A percentile compares a stretch with the other conserved stretches of the same genome.
Evolutionary conservation across 306 rosid genomes (phyloP).

Genomic region (Dalbergia cultrata): DNA sequence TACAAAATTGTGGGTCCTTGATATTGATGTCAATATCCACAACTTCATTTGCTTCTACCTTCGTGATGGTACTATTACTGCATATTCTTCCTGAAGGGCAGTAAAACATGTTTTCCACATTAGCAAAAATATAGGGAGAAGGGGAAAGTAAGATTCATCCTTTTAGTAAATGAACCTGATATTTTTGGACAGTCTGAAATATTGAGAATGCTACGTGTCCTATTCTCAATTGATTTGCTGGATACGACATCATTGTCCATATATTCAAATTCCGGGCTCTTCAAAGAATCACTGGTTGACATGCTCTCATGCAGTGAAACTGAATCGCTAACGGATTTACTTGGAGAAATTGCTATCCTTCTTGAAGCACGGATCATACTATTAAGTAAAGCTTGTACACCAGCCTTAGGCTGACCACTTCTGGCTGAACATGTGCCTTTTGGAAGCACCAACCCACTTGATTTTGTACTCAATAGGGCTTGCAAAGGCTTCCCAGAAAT

Average conservation of each 20-base stretch:
- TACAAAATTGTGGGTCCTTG: constrained; percentile 60
- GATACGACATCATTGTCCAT: constrained; percentile 46
- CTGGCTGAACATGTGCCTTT: constrained; percentile 33
- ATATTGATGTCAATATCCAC: constrained; percentile 55
- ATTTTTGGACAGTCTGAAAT: constrained; percentile 47
- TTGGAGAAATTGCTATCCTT: constrained; percentile 48
- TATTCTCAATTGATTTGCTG: constrained; percentile 52
- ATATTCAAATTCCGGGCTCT: constrained; percentile 53
- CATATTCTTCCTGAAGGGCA: constrained; percentile 45
- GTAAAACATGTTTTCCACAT: constrained; percentile 19
- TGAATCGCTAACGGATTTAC: constrained; percentile 45
- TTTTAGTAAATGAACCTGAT: constrained; percentile 51
- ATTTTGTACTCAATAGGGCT: constrained; percentile 46
- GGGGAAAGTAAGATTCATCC: constrained; percentile 20
- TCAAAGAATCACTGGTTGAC: constrained; percentile 54
- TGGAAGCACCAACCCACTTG: constrained; percentile 44
- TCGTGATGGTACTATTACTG: constrained; percentile 19
- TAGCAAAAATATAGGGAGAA: constrained; percentile 20
- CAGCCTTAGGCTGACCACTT: constrained; percentile 39
- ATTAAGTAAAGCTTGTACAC: constrained; percentile 27
- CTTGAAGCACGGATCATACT: constrained; percentile 37
- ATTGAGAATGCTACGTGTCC: constrained; percentile 42
- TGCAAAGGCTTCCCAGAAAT: constrained; percentile 37
- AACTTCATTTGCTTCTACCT: constrained; percentile 47
- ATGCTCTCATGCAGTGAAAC: constrained; percentile 44